Evolutionary conservation across 1,284 basidiomycete species (phyloP).

Genomic region (Pseudozyma pruni): DNA sequence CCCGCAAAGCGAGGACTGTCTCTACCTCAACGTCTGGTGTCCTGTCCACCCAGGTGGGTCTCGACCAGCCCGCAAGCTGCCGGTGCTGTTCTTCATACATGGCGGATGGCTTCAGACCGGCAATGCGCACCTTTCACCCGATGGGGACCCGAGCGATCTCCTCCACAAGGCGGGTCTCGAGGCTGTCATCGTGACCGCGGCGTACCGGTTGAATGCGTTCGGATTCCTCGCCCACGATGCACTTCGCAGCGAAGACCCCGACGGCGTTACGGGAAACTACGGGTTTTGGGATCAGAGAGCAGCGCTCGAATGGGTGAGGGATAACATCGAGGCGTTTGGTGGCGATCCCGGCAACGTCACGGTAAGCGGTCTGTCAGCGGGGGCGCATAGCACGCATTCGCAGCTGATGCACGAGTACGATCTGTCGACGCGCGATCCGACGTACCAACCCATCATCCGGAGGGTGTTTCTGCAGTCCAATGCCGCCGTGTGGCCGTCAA

Average conservation of each 20-base stretch:
- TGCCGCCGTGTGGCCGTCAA: conserved; percentile 42
- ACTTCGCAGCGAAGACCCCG: conserved; percentile 25
- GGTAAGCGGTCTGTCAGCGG: conserved; percentile 65
- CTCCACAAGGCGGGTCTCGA: conserved; percentile 25
- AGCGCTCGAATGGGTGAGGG: conserved; percentile 55
- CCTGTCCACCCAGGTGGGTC: conserved; percentile 15
- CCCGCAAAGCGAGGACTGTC: conserved; percentile 42
- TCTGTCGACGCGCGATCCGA: conserved; percentile 4
- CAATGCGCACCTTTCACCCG: conserved; percentile 17
- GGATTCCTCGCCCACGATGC: conserved; percentile 48
- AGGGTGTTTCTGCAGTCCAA: conserved; percentile 47
- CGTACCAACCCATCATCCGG: conserved; percentile 37
- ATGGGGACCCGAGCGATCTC: conserved; percentile 33
- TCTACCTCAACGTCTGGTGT: conserved; percentile 51
- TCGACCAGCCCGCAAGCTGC: conserved; percentile 7
- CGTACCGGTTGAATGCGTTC: conserved; percentile 48
- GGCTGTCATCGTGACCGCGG: conserved; percentile 37
- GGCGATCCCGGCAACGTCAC: conserved; percentile 63
- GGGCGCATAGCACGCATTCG: conserved; percentile 64
- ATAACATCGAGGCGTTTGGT: conserved; percentile 60
- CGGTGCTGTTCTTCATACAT: conserved; percentile 49
- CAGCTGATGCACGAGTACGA: conserved; percentile 65
- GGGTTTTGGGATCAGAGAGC: conserved; percentile 54
- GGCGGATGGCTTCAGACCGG: conserved; percentile 52
- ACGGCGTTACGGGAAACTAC: conserved; percentile 41